These are phyloP conservation scores for Hypomyces perniciosus DNA, from an alignment of 2,329 filamentous ascomycete species.

Conservation along the genomic window DNA sequence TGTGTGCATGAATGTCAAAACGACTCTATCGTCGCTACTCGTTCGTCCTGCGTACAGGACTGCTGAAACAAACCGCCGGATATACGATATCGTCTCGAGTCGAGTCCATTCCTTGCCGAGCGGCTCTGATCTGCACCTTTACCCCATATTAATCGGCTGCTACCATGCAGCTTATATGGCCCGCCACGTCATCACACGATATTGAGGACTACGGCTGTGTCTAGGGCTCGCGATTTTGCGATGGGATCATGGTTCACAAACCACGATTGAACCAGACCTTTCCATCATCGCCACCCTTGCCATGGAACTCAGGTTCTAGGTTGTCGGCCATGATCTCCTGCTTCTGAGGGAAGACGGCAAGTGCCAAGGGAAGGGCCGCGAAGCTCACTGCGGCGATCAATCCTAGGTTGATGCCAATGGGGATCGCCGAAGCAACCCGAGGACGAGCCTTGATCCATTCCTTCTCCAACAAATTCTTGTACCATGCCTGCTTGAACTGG, in stretches of 20 bases:
- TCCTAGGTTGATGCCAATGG: conserved; percentile 77
- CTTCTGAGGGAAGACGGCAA: conserved; percentile 88
- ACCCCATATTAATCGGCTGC: too few species aligned
- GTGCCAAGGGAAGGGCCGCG: conserved; percentile 79
- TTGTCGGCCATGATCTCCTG: conserved; percentile 70
- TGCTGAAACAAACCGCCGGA: too few species aligned
- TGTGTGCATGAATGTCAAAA: too few species aligned
- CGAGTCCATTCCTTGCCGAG: too few species aligned
- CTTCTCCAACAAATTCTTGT: conserved; percentile 45
- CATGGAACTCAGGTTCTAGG: conserved; percentile 83
- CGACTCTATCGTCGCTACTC: too few species aligned
- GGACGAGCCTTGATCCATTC: conserved; percentile 76
- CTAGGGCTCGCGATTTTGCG: neutral
- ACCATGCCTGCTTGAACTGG: conserved; percentile 49
- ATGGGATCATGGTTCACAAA: conserved; percentile 51
- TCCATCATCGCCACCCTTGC: conserved; percentile 68
- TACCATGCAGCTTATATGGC: too few species aligned
- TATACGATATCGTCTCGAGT: too few species aligned
- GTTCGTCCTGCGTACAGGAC: too few species aligned
- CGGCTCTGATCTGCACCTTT: too few species aligned
- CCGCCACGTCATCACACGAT: neutral
- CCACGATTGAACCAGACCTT: conserved; percentile 96
- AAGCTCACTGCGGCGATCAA: conserved; percentile 83
- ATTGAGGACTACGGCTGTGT: neutral
- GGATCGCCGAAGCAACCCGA: conserved; percentile 46